These are phyloP conservation scores for Solanum paucissectum DNA, from an alignment of 257 asterid species.

Conservation along the genomic window DNA sequence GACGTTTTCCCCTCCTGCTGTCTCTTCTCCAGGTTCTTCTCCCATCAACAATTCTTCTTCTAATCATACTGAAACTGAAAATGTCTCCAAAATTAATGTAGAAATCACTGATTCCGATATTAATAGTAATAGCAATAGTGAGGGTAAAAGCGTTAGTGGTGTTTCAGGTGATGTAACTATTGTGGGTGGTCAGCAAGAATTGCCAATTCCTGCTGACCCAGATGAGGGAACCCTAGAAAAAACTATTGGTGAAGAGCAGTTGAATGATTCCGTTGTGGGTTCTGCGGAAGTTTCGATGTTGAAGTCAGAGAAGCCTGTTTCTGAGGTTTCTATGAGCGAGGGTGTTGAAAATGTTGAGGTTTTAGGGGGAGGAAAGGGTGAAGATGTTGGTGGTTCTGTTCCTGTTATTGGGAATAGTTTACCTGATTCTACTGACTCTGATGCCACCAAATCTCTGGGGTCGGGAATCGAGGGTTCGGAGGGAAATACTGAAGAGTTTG, in stretches of 20 bases:
- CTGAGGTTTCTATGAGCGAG: conserved; percentile 20
- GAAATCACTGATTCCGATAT: neutral
- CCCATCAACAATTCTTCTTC: neutral
- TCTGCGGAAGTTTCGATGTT: conserved; percentile 8
- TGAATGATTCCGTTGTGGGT: neutral
- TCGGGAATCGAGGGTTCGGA: neutral
- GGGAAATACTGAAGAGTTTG: conserved; percentile 3
- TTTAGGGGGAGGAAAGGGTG: conserved; percentile 15
- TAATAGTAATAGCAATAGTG: neutral
- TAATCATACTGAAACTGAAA: neutral
- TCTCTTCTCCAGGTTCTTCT: neutral
- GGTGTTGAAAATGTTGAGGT: conserved; percentile 14
- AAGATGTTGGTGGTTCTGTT: neutral
- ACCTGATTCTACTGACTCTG: neutral
- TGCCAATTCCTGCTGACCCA: neutral
- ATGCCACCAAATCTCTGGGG: neutral
- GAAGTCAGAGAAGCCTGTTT: conserved; percentile 15
- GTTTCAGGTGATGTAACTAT: neutral
- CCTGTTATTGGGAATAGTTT: neutral
- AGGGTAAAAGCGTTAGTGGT: neutral
- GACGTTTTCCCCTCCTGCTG: neutral
- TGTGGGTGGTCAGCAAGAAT: neutral
- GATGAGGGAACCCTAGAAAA: neutral
- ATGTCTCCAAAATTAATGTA: neutral
- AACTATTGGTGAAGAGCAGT: neutral